A percentile compares a stretch with the other conserved stretches of the same genome.
Evolutionary conservation across 495 filamentous ascomycete genomes (phyloP).

Genomic region (Massariosphaeria phaeospora): DNA sequence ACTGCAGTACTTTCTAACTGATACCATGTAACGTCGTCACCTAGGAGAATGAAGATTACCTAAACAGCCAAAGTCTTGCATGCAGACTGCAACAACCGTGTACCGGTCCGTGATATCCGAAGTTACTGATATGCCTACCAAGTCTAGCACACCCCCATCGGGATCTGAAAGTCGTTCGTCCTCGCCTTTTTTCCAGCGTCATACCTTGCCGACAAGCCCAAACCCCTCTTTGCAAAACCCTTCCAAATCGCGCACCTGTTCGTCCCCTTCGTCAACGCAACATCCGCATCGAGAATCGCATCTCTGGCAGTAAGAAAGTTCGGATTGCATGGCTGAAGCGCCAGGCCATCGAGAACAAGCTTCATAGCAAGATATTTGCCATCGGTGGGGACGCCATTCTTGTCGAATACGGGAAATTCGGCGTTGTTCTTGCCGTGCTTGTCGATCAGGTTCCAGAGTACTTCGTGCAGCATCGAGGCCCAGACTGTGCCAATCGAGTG

Average conservation of each 20-base stretch:
- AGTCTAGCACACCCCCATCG: constrained; percentile 21
- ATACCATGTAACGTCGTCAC: too few species aligned
- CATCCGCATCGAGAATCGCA: constrained; percentile 52
- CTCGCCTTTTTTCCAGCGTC: constrained; percentile 26
- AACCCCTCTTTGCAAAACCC: constrained; percentile 50
- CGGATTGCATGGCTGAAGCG: constrained; percentile 52
- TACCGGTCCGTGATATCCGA: too few species aligned
- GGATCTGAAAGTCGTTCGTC: constrained; percentile 31
- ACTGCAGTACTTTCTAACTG: too few species aligned
- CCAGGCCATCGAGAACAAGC: constrained; percentile 51
- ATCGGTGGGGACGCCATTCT: constrained; percentile 46
- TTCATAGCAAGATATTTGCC: constrained; percentile 51
- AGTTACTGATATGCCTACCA: too few species aligned
- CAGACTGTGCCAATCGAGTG: constrained; percentile 50
- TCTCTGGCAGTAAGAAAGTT: constrained; percentile 49
- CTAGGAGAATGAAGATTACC: too few species aligned
- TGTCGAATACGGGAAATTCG: constrained; percentile 43
- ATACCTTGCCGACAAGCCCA: constrained; percentile 40
- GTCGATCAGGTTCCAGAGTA: constrained; percentile 51
- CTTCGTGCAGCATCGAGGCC: constrained; percentile 52
- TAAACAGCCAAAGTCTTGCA: too few species aligned
- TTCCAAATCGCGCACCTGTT: constrained; percentile 52
- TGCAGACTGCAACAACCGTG: too few species aligned
- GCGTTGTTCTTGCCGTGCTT: constrained; percentile 47
- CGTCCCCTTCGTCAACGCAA: constrained; percentile 46